Evolutionary conservation across 2,329 filamentous ascomycete species (phyloP).

Genomic region (Beauveria brongniartii): DNA sequence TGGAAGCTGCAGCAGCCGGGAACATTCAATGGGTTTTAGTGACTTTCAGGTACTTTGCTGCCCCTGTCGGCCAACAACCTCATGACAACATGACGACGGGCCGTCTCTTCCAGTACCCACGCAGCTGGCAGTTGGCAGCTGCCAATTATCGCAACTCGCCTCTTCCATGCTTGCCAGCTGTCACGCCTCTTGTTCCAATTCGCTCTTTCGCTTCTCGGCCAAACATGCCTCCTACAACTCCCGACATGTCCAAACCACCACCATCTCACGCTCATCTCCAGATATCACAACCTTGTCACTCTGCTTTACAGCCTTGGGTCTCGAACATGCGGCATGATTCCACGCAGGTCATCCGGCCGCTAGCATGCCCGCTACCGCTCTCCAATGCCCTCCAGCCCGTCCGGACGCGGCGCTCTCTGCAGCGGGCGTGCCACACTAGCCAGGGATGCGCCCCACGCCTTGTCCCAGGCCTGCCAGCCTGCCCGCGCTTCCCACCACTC

Average conservation of each 20-base stretch:
- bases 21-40: too few relatives aligned
- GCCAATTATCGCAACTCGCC: not conserved
- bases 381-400: conserved; percentile 1
- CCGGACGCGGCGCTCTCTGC: conserved; percentile 9
- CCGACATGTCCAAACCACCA: not conserved
- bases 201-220: not conserved
- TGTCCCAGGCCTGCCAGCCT: not conserved
- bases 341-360: conserved; percentile 7
- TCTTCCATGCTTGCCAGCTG: not conserved
- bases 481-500: not conserved
- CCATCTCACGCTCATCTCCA: not conserved
- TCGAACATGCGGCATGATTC: conserved; percentile 3
- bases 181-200: not conserved
- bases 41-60: not conserved
- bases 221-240: not conserved
- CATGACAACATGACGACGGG: too few relatives aligned
- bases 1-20: not conserved
- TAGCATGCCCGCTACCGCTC: conserved; percentile 5
- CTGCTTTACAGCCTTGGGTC: not conserved
- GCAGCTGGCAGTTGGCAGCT: not conserved
- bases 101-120: too few relatives aligned
- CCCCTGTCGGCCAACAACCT: too few relatives aligned
- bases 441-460: conserved; percentile 6
- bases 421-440: conserved; percentile 7
- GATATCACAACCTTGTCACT: conserved; percentile 1